phyloP scores from a whole-genome alignment of 176 grass and related monocot genomes.

The Calamus simplicifolius region DNA sequence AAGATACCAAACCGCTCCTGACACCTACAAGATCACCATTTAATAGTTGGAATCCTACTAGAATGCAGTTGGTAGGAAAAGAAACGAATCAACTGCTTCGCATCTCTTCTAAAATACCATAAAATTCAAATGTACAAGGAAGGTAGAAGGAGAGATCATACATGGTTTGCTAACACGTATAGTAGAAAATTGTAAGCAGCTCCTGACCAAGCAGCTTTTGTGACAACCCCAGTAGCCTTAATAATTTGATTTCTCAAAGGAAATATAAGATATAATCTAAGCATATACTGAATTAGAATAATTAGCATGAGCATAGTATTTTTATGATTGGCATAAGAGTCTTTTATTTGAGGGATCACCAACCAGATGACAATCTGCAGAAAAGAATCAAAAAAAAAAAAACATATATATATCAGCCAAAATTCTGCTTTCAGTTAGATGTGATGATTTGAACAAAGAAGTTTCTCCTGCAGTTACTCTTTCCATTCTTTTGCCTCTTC shows the following conservation, averaged over 20 bases:
- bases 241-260: conserved; percentile 72
- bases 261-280: conserved; percentile 71
- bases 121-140: neutral
- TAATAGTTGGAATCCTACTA: too few species aligned
- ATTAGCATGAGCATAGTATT: conserved; percentile 57
- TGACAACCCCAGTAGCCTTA: conserved; percentile 68
- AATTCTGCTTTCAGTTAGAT: too few species aligned
- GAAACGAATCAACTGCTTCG: too few species aligned
- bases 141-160: conserved; percentile 20
- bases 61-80: too few species aligned
- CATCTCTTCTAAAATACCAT: too few species aligned
- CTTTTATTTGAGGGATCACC: conserved; percentile 46
- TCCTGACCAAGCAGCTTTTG: conserved; percentile 87
- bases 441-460: too few species aligned
- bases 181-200: conserved; percentile 92
- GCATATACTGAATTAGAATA: conserved; percentile 63
- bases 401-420: neutral
- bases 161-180: conserved; percentile 95
- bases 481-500: neutral
- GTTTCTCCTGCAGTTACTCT: neutral
- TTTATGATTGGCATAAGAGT: conserved; percentile 38
- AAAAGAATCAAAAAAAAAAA: neutral
- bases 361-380: conserved; percentile 26
- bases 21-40: conserved; percentile 40
- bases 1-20: conserved; percentile 76